Percentiles rank a stretch among this genome's conserved stretches.
These are phyloP conservation scores for Mortierella claussenii DNA, from an alignment of 192 early-diverging fungal species.

Conservation along the genomic window DNA sequence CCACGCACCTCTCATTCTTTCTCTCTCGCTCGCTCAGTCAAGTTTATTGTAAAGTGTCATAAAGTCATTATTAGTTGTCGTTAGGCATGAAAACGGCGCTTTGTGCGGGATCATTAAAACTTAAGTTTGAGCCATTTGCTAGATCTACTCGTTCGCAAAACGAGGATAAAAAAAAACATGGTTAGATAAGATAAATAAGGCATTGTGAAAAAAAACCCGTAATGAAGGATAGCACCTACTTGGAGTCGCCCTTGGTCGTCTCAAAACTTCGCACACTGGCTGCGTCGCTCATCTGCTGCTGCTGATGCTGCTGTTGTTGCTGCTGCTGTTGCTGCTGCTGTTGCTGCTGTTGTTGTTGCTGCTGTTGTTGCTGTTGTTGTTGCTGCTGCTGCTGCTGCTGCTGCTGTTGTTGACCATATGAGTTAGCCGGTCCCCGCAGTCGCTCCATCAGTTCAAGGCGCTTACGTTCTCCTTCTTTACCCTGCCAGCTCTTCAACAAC, in stretches of 20 bases:
- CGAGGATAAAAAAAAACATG: too few species aligned
- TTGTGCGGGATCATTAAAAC: conserved; percentile 1
- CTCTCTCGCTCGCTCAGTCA: background rate
- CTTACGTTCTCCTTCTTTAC: conserved; percentile 34
- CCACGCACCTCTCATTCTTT: background rate
- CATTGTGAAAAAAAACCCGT: too few species aligned
- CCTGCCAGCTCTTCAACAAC: conserved; percentile 42
- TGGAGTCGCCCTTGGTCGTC: conserved; percentile 22
- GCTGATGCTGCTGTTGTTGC: conserved; percentile 8
- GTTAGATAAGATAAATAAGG: too few species aligned
- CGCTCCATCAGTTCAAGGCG: conserved; percentile 22
- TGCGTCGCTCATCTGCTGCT: conserved; percentile 5
- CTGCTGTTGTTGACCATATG: conserved; percentile 1
- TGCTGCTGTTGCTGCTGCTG: background rate
- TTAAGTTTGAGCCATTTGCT: conserved; percentile 8
- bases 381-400: conserved; percentile 10
- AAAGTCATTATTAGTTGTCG: background rate
- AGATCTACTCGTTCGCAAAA: too few species aligned
- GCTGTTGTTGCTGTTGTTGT: conserved; percentile 1
- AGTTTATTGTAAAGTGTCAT: background rate
- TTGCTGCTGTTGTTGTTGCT: background rate
- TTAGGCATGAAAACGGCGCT: background rate
- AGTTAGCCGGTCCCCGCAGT: background rate
- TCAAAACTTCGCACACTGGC: conserved; percentile 29
- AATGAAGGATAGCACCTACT: too few species aligned